phyloP scores from a whole-genome alignment of 192 early-diverging fungal species.

The Podila minutissima region DNA sequence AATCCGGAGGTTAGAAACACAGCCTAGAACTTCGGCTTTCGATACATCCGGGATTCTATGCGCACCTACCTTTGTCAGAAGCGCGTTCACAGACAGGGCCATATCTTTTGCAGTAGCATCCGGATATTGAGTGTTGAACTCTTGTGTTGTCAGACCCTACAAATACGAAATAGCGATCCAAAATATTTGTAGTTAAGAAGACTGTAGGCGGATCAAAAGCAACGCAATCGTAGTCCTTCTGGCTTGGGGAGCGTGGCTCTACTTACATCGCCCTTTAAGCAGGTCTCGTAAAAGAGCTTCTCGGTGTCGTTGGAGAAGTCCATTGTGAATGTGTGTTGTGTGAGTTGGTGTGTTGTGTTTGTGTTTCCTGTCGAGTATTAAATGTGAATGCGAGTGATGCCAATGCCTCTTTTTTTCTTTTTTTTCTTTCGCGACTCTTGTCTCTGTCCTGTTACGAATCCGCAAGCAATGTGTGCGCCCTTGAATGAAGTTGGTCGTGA shows the following conservation, averaged over 20 bases:
- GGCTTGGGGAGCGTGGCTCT: not conserved
- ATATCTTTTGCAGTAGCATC: conserved; percentile 8
- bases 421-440: no score
- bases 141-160: conserved; percentile 28
- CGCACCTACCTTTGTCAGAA: conserved; percentile 24
- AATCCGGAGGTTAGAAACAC: not conserved
- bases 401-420: not conserved
- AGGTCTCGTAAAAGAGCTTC: conserved; percentile 29
- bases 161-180: not conserved
- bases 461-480: no score
- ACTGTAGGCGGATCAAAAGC: not conserved
- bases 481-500: no score
- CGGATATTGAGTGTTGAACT: conserved; percentile 17
- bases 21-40: not conserved
- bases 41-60: not conserved
- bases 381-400: not conserved
- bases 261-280: conserved; percentile 24
- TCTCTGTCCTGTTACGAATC: no score
- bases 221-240: not conserved
- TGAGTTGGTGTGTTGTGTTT: not conserved
- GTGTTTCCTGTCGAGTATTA: not conserved
- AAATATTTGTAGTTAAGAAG: not conserved
- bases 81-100: conserved; percentile 21
- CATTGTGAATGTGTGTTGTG: not conserved
- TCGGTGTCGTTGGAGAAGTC: conserved; percentile 8